Evolutionary conservation across 2,329 filamentous ascomycete genomes (phyloP).

Genomic region (Colletotrichum agaves): DNA sequence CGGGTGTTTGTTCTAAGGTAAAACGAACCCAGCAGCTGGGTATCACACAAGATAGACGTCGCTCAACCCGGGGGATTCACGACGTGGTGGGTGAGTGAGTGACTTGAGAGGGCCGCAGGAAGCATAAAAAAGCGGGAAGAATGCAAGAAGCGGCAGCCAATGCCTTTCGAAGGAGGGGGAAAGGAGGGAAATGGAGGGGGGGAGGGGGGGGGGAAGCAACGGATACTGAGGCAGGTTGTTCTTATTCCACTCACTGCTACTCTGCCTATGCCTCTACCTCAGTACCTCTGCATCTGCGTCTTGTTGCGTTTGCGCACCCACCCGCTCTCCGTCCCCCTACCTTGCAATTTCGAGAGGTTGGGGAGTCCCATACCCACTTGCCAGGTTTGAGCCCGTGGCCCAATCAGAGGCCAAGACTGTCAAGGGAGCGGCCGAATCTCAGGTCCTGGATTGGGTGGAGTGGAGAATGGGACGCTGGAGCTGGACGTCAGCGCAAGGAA

Average conservation of each 20-base stretch:
- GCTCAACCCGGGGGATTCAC: conserved; percentile 6
- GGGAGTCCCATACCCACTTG: conserved; percentile 39
- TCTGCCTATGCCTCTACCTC: too few relatives aligned
- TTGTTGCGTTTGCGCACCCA: conserved; percentile 22
- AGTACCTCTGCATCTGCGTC: not conserved
- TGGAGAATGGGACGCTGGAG: not conserved
- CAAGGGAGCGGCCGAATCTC: conserved; percentile 24
- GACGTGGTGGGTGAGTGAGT: conserved; percentile 5
- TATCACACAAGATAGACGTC: conserved; percentile 10
- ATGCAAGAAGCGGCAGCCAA: conserved; percentile 28
- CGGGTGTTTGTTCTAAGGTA: conserved; percentile 29
- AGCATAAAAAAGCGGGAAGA: conserved; percentile 32
- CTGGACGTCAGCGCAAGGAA: conserved; percentile 3
- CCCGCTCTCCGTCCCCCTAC: conserved; percentile 1
- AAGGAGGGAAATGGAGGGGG: not conserved
- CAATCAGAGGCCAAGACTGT: conserved; percentile 17
- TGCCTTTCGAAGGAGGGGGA: conserved; percentile 10
- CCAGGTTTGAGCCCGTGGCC: conserved; percentile 22
- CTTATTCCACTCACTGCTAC: not conserved
- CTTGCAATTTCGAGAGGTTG: conserved; percentile 49
- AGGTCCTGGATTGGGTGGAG: conserved; percentile 27
- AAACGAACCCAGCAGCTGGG: conserved; percentile 4
- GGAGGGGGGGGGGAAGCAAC: not conserved
- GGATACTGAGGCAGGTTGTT: not conserved
- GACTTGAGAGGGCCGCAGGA: conserved; percentile 23